These are phyloP conservation scores for Starmera quercuum DNA, from an alignment of 805 yeast species.

Conservation along the genomic window DNA sequence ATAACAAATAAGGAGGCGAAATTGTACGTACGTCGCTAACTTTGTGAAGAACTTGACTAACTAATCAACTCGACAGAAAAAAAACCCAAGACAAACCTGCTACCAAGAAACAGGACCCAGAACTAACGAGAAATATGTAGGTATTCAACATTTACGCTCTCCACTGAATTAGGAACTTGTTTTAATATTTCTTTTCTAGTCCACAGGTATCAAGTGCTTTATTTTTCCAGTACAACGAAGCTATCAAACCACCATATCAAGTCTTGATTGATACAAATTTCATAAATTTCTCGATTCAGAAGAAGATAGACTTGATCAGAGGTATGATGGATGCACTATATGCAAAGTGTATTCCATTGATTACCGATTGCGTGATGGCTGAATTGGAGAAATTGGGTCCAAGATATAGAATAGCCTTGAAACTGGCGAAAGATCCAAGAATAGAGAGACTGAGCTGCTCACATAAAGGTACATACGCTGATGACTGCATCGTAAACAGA, in stretches of 20 bases:
- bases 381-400: constrained; percentile 96
- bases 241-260: constrained; percentile 97
- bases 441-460: constrained; percentile 80
- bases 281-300: constrained; percentile 92
- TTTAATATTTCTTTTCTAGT: constrained; percentile 22
- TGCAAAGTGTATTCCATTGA: constrained; percentile 92
- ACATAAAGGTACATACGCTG: constrained; percentile 96
- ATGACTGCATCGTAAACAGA: constrained; percentile 90
- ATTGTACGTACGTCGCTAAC: no score
- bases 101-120: constrained; percentile 57
- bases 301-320: constrained; percentile 87
- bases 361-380: constrained; percentile 97
- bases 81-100: constrained; percentile 34
- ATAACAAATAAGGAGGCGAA: constrained; percentile 67
- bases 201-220: constrained; percentile 96
- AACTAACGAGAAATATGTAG: constrained; percentile 52
- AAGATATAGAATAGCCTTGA: constrained; percentile 85
- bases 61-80: constrained; percentile 17
- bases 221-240: constrained; percentile 88
- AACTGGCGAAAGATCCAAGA: constrained; percentile 90
- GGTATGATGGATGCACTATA: constrained; percentile 95
- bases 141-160: constrained; percentile 1
- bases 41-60: not conserved
- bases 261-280: constrained; percentile 94
- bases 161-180: constrained; percentile 14